A percentile compares a stretch with the other conserved stretches of the same genome.
phyloP scores from a whole-genome alignment of 495 filamentous ascomycete genomes.

The Aspergillus conjunctus region DNA sequence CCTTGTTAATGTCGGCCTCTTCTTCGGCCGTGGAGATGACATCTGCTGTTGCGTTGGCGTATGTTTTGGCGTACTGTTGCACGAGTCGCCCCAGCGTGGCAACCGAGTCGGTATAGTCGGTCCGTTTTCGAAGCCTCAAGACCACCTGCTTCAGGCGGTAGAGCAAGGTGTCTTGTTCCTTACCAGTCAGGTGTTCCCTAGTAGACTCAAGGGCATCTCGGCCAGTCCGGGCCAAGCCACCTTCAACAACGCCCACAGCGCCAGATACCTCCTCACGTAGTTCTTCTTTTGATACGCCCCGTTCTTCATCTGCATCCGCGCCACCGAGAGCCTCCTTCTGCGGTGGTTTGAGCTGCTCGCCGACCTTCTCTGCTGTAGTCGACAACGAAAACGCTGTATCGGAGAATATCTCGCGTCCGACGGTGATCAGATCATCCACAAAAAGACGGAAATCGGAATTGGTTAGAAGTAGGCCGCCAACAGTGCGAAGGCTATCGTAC shows the following conservation, averaged over 20 bases:
- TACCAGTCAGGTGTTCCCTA: slow-evolving; percentile 64
- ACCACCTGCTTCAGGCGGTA: slow-evolving; percentile 76
- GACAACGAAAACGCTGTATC: slow-evolving; percentile 83
- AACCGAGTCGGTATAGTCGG: slow-evolving; percentile 84
- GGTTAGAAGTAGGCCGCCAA: slow-evolving; percentile 79
- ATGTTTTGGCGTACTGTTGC: slow-evolving; percentile 74
- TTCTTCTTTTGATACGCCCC: slow-evolving; percentile 58
- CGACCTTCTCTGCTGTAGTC: slow-evolving; percentile 68
- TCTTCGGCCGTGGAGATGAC: slow-evolving; percentile 63
- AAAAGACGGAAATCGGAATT: slow-evolving; percentile 91
- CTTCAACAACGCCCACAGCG: slow-evolving; percentile 61
- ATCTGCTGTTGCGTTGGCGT: slow-evolving; percentile 69
- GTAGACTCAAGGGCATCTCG: slow-evolving; percentile 66
- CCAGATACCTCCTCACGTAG: slow-evolving; percentile 63
- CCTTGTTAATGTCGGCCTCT: slow-evolving; percentile 70
- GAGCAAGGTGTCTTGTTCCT: slow-evolving; percentile 71
- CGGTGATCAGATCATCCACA: slow-evolving; percentile 74
- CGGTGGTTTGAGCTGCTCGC: slow-evolving; percentile 69
- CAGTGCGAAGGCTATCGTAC: slow-evolving; percentile 79
- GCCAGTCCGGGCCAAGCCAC: slow-evolving; percentile 66
- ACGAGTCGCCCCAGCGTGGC: slow-evolving; percentile 74
- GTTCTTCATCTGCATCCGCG: slow-evolving; percentile 56
- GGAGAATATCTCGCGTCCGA: slow-evolving; percentile 82
- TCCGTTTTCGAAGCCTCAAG: slow-evolving; percentile 69
- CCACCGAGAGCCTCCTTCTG: slow-evolving; percentile 56